Conservation (phyloP, 805 yeast species). For the Kuraishia floccosa region DNA sequence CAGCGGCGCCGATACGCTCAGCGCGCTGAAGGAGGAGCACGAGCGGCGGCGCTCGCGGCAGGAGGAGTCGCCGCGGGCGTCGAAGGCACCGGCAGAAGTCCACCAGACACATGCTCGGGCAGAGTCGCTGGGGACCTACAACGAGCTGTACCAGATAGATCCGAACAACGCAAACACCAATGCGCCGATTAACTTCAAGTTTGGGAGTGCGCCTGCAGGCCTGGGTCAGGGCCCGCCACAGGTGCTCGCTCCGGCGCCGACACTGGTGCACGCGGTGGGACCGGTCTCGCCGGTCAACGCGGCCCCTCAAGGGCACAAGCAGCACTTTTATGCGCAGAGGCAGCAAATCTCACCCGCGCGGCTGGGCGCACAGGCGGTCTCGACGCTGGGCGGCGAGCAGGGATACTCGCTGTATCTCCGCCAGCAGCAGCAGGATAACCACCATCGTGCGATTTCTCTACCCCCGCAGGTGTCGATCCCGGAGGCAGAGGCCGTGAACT, state of each 20-base stretch:
- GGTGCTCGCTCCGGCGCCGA: too few species aligned
- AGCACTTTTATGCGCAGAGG: too few species aligned
- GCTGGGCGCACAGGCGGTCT: conserved; percentile 64
- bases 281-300: too few species aligned
- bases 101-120: not conserved
- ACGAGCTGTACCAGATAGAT: not conserved
- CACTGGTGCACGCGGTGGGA: too few species aligned
- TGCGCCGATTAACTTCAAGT: conserved; percentile 16
- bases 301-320: too few species aligned
- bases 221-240: not conserved
- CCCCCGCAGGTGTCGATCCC: conserved; percentile 24
- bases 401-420: not conserved
- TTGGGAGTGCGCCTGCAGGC: conserved; percentile 15
- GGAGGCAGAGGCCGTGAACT: conserved; percentile 16
- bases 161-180: conserved; percentile 4
- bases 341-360: conserved; percentile 54
- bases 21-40: conserved; percentile 1
- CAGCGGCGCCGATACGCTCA: conserved; percentile 2
- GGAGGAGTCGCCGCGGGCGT: not conserved
- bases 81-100: not conserved
- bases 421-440: not conserved
- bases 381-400: conserved; percentile 20
- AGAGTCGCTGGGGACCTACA: not conserved
- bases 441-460: conserved; percentile 16
- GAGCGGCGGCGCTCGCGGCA: not conserved